phyloP scores from a whole-genome alignment of 768 basidiomycete genomes.

The Tricholoma bakamatsutake region DNA sequence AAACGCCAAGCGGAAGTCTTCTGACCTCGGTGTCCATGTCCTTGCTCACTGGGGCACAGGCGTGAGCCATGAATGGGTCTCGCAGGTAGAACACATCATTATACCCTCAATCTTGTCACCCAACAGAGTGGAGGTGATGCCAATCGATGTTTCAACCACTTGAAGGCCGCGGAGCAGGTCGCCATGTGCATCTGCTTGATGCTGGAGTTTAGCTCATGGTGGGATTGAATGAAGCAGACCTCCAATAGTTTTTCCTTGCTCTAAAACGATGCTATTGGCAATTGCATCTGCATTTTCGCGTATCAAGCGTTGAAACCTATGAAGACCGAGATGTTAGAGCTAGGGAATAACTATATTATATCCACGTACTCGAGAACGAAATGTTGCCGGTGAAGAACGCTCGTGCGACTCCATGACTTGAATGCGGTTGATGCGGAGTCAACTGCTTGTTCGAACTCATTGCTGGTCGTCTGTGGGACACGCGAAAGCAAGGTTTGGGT shows the following conservation, averaged over 20 bases:
- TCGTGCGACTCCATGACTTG: slow-evolving; percentile 84
- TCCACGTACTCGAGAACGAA: slow-evolving; percentile 78
- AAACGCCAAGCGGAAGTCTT: slow-evolving; percentile 82
- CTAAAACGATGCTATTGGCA: slow-evolving; percentile 84
- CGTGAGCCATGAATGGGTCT: not conserved
- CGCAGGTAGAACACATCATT: not conserved
- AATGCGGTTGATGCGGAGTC: slow-evolving; percentile 80
- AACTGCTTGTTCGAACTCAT: slow-evolving; percentile 81
- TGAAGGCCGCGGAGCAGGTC: slow-evolving; percentile 92
- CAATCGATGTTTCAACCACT: slow-evolving; percentile 76
- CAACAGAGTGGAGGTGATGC: slow-evolving; percentile 78
- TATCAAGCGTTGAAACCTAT: slow-evolving; percentile 80
- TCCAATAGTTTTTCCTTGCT: slow-evolving; percentile 92
- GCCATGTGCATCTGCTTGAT: slow-evolving; percentile 76
- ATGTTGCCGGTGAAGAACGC: slow-evolving; percentile 79
- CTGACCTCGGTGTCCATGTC: slow-evolving; percentile 96
- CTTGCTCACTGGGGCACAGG: slow-evolving; percentile 59
- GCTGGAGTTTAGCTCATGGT: slow-evolving; percentile 1
- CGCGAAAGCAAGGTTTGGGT: slow-evolving; percentile 86
- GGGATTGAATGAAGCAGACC: slow-evolving; percentile 35
- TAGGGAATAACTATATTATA: not conserved
- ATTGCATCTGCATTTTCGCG: slow-evolving; percentile 83
- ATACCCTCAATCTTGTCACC: slow-evolving; percentile 91
- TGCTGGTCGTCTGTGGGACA: slow-evolving; percentile 81
- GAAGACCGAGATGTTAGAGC: not conserved